Percentiles rank a stretch among this genome's conserved stretches.
Conservation (phyloP, 2,329 filamentous ascomycete species). For the Diplodia corticola region DNA sequence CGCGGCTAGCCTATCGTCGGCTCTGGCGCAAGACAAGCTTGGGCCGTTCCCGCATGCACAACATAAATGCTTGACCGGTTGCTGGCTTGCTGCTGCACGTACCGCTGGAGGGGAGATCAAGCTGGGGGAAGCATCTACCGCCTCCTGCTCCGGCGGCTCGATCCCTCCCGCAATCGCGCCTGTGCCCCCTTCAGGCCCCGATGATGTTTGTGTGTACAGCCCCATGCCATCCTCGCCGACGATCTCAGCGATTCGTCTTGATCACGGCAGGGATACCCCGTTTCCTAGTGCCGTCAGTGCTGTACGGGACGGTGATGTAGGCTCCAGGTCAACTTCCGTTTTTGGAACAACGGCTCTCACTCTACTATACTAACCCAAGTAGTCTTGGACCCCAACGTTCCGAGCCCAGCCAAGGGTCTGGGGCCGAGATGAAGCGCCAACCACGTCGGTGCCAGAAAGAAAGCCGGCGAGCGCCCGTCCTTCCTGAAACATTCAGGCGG, state of each 20-base stretch:
- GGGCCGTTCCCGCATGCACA: background rate
- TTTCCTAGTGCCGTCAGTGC: background rate
- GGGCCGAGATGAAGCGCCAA: background rate
- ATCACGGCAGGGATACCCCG: background rate
- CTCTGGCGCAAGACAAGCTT: background rate
- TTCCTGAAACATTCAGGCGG: background rate
- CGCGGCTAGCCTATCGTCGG: background rate
- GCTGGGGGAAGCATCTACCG: background rate
- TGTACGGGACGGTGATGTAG: background rate
- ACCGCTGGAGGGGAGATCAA: background rate
- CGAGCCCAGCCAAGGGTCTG: background rate
- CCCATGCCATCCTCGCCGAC: background rate
- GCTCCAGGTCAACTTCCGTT: background rate
- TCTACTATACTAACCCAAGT: background rate
- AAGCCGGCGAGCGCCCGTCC: background rate
- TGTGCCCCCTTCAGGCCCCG: conserved; percentile 1
- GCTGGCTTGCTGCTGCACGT: background rate
- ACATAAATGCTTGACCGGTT: background rate
- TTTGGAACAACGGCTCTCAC: background rate
- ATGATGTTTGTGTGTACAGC: background rate
- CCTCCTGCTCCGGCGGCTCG: background rate
- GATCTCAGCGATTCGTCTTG: background rate
- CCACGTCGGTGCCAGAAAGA: background rate
- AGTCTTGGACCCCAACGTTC: background rate
- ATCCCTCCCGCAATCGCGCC: background rate